phyloP scores from a whole-genome alignment of 2,329 filamentous ascomycete species.

The Coleophoma crateriformis region DNA sequence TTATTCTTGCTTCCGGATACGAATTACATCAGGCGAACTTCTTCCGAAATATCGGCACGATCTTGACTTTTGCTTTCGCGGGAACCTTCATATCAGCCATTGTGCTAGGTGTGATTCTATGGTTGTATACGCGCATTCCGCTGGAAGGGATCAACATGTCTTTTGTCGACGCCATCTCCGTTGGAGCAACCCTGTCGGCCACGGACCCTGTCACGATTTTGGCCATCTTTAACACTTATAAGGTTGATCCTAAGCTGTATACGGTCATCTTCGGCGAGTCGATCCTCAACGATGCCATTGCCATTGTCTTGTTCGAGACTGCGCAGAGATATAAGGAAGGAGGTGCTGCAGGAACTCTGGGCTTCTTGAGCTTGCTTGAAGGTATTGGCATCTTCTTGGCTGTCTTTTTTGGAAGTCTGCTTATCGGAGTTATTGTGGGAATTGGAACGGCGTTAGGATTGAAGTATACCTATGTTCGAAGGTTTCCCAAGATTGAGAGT shows the following conservation, averaged over 20 bases:
- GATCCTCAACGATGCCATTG: slow-evolving; percentile 95
- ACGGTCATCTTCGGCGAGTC: slow-evolving; percentile 98
- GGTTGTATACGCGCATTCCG: slow-evolving; percentile 80
- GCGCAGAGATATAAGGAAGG: slow-evolving; percentile 87
- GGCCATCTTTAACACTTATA: slow-evolving; percentile 98
- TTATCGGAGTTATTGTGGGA: slow-evolving; percentile 84
- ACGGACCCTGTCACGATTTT: slow-evolving; percentile 97
- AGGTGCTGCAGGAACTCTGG: slow-evolving; percentile 61
- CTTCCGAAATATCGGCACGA: slow-evolving; percentile 96
- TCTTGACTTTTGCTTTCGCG: slow-evolving; percentile 94
- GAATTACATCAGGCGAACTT: slow-evolving; percentile 98
- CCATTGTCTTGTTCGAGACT: slow-evolving; percentile 97
- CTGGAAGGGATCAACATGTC: slow-evolving; percentile 80
- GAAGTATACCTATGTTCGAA: slow-evolving; percentile 89
- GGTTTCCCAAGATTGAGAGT: slow-evolving; percentile 94
- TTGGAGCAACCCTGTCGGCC: slow-evolving; percentile 91
- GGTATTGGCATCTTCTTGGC: slow-evolving; percentile 91
- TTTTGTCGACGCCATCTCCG: slow-evolving; percentile 93
- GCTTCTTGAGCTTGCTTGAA: slow-evolving; percentile 79
- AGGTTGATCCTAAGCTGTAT: slow-evolving; percentile 97
- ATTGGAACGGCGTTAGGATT: slow-evolving; percentile 81
- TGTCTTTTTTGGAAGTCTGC: slow-evolving; percentile 89
- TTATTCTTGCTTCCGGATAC: slow-evolving; percentile 95
- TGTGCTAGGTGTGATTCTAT: slow-evolving; percentile 86
- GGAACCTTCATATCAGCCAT: slow-evolving; percentile 96